Base-by-base conservation (phyloP, 495 filamentous ascomycete species). In the Halenospora varia region DNA sequence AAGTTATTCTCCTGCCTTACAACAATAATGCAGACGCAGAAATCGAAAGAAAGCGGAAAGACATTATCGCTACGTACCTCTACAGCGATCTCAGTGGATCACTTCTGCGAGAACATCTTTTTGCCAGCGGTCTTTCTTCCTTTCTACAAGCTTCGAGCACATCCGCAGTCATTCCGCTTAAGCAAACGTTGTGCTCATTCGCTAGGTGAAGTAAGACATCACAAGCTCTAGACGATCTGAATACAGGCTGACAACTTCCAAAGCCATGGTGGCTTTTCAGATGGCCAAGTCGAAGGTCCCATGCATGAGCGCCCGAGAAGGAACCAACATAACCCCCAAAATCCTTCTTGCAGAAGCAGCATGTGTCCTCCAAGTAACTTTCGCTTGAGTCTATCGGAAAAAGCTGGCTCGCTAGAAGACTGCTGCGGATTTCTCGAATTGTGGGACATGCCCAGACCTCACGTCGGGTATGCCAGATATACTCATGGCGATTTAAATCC, bases 401-500 rank as follows among this genome's bases (percentile, higher is more conserved):
- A 18, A 54, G 44, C 23, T 22, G 29, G 18, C 2, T 8, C 6
- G 51, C 25, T 24, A 54, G 15, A 9, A 9, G 10, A 2, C 51
- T 25, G 18, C 3, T 13, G 17, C 17, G 18, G 17, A 44, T 11
- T 10, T 44, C 51, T 3, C 29, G 15, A 15, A 54, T 54, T 17
- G 51, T 54, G 17, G 51, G 51, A 18, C 51, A 54, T 25, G 51
- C 42, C 51, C 51, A 54, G n/a, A 42, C 39, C 11, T 54, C 51
- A 2, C 39, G 35, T 2, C 3, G 41, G 23, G 20, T 20, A 42
- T 54, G 51, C 51, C 51, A 54, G n/a, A 54, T 45, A 6, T 19
- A 10, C 19, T 54, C 20, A 24, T 54, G 51, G 2, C 51, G 51
- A 10, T 54, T 25, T 8, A 25, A n/a, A 42, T 42, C 51, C 39